Percentiles rank a stretch among this genome's conserved stretches.
phyloP scores from a whole-genome alignment of 225 moss, liverwort and hornwort species.

The Asterella californica region DNA sequence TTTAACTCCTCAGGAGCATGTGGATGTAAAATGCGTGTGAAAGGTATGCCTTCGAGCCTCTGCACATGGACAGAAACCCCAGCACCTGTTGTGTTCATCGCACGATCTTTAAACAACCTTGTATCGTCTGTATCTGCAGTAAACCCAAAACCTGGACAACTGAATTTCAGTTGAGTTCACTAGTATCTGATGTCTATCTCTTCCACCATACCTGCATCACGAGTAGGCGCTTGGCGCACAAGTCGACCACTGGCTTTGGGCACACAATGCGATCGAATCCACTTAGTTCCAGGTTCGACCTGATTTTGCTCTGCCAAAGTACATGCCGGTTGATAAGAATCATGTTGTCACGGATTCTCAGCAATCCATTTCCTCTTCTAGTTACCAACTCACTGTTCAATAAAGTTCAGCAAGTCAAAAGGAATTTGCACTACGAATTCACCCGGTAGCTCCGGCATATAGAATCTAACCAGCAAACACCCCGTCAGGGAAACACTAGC shows the following conservation, averaged over 20 bases:
- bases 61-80: slow-evolving; percentile 27
- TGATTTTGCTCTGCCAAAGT: slow-evolving; percentile 62
- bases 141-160: background rate
- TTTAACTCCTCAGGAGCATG: slow-evolving; percentile 61
- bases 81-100: background rate
- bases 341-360: background rate
- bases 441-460: background rate
- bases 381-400: background rate
- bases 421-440: background rate
- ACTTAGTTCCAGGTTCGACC: slow-evolving; percentile 55
- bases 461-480: background rate
- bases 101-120: too few species aligned
- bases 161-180: background rate
- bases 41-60: slow-evolving; percentile 94
- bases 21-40: slow-evolving; percentile 82
- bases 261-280: slow-evolving; percentile 78
- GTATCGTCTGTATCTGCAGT: background rate
- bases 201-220: slow-evolving; percentile 75
- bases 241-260: slow-evolving; percentile 72
- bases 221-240: slow-evolving; percentile 83
- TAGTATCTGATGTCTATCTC: background rate
- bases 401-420: background rate
- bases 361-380: background rate
- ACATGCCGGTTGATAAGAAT: background rate
- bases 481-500: background rate